These are phyloP conservation scores for Alternaria longipes DNA, from an alignment of 2,329 filamentous ascomycete species.

Conservation along the genomic window DNA sequence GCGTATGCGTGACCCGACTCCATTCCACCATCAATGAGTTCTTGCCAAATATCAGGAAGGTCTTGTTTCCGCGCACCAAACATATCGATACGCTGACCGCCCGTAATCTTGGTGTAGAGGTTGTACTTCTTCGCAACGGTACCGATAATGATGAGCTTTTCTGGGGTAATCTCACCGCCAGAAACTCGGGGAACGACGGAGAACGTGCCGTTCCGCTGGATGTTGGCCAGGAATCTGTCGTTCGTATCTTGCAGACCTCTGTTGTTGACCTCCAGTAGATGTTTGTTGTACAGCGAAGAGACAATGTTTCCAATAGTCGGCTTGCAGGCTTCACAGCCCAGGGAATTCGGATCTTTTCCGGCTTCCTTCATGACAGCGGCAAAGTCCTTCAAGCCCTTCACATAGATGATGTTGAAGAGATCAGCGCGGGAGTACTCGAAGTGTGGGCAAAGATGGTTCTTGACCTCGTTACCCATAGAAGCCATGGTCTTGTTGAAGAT, in stretches of 20 bases:
- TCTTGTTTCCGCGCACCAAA: conserved; percentile 92
- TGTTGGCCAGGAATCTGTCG: conserved; percentile 86
- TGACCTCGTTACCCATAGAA: conserved; percentile 84
- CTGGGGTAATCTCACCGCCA: conserved; percentile 86
- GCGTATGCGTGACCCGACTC: conserved; percentile 92
- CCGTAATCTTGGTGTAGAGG: conserved; percentile 91
- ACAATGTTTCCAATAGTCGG: conserved; percentile 83
- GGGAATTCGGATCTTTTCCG: conserved; percentile 74
- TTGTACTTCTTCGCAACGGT: conserved; percentile 84
- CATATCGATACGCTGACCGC: conserved; percentile 90
- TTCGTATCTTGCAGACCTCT: conserved; percentile 90
- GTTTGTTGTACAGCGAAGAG: conserved; percentile 82
- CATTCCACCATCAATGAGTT: conserved; percentile 83
- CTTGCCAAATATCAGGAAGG: conserved; percentile 81
- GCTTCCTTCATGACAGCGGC: conserved; percentile 79
- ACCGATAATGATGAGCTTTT: conserved; percentile 84
- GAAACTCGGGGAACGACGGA: conserved; percentile 85
- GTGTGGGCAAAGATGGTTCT: conserved; percentile 85
- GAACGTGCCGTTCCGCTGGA: conserved; percentile 90
- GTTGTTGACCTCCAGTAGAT: conserved; percentile 75
- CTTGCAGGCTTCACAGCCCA: conserved; percentile 88
- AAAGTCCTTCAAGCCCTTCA: conserved; percentile 79
- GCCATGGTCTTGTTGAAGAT: conserved; percentile 92
- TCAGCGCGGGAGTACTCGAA: conserved; percentile 86
- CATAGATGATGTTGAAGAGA: conserved; percentile 87